Percentiles rank a stretch among this genome's conserved stretches.
phyloP scores from a whole-genome alignment of 2,329 filamentous ascomycete genomes.

The Colletotrichum sp. region DNA sequence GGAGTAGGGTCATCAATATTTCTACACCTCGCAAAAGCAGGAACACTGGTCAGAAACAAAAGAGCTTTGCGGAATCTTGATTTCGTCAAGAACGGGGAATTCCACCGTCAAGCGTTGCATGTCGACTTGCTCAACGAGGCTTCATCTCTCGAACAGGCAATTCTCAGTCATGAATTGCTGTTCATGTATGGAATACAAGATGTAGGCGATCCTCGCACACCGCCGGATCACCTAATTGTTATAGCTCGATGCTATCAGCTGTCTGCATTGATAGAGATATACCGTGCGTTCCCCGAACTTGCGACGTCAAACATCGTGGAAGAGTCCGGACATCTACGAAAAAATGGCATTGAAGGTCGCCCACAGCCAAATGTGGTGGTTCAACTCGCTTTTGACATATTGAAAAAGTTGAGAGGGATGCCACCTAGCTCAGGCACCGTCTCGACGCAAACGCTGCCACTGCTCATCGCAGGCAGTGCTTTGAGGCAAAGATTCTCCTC shows the following conservation, averaged over 20 bases:
- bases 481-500: rapidly evolving
- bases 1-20: neutral
- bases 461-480: neutral
- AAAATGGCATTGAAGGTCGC: rapidly evolving
- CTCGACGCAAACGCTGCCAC: neutral
- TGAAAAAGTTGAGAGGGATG: rapidly evolving
- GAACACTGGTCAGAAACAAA: neutral
- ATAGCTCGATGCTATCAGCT: neutral
- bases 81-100: neutral
- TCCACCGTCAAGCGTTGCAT: neutral
- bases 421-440: neutral
- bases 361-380: rapidly evolving
- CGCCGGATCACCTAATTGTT: neutral
- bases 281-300: neutral
- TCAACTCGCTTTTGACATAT: neutral
- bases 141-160: neutral
- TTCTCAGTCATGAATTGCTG: neutral
- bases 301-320: neutral
- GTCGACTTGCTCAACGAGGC: neutral
- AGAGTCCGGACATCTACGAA: neutral
- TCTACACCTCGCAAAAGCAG: neutral
- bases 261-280: neutral
- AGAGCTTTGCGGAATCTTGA: neutral
- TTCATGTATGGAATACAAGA: rapidly evolving
- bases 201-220: neutral